These are phyloP conservation scores for Chlamydomonas sphaeroides DNA, from an alignment of 139 green algal species.

Conservation along the genomic window DNA sequence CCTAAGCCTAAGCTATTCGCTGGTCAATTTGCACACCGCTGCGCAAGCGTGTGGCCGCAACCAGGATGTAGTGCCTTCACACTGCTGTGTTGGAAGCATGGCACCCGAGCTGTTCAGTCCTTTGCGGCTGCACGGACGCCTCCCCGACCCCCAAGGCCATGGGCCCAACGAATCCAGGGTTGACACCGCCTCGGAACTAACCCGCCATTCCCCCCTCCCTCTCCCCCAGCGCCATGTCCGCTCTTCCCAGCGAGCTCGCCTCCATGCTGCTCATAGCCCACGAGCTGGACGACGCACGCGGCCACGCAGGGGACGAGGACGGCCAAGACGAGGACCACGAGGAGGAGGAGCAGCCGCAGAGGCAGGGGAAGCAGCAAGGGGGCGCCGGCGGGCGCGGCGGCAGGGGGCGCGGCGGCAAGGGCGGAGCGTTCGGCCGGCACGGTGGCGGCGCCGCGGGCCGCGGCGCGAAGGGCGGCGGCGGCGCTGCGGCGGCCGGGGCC, in stretches of 20 bases:
- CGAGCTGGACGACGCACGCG: slow-evolving; percentile 31
- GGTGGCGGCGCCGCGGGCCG: not conserved
- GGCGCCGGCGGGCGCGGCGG: not conserved
- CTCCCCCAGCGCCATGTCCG: slow-evolving; percentile 49
- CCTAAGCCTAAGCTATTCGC: too few relatives aligned
- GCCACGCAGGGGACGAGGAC: not conserved
- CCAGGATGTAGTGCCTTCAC: too few relatives aligned
- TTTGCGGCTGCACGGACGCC: too few relatives aligned
- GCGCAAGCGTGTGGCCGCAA: too few relatives aligned
- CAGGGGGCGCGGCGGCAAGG: not conserved
- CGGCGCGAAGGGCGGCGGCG: not conserved
- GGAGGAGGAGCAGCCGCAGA: not conserved
- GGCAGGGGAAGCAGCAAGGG: not conserved
- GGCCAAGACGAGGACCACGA: not conserved
- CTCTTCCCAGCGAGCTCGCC: slow-evolving; percentile 61
- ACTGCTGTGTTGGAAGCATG: too few relatives aligned
- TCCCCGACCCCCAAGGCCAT: too few relatives aligned
- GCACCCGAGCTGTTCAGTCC: too few relatives aligned
- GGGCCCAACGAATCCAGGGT: too few relatives aligned
- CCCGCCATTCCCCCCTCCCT: too few relatives aligned
- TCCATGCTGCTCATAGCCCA: slow-evolving; percentile 50
- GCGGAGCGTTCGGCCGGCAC: not conserved
- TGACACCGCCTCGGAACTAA: too few relatives aligned
- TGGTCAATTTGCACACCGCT: too few relatives aligned
- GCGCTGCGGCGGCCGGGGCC: not conserved